A percentile compares a stretch with the other conserved stretches of the same genome.
phyloP scores from a whole-genome alignment of 345 rosid genomes.

The Eucalyptus regnans region DNA sequence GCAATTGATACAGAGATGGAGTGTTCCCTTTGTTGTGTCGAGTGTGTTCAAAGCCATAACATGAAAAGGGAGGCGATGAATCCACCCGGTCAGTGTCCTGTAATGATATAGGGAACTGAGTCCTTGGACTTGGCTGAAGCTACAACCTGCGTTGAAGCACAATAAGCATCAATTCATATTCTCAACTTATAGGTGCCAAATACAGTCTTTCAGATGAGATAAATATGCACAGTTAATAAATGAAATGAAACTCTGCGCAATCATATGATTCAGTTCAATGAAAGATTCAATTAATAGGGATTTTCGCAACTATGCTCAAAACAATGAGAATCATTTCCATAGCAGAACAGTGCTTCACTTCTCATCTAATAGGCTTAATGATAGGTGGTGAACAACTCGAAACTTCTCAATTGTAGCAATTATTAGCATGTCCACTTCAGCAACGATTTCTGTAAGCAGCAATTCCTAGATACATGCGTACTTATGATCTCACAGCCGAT shows the following conservation, averaged over 20 bases:
- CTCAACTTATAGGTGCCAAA: not conserved
- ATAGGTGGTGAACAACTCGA: no score
- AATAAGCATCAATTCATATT: not conserved
- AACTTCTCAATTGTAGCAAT: no score
- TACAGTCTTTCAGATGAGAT: no score
- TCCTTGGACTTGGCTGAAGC: not conserved
- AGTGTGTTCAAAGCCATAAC: slow-evolving; percentile 35
- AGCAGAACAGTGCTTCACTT: no score
- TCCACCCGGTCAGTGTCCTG: slow-evolving; percentile 54
- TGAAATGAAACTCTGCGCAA: no score
- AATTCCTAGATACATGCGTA: not conserved
- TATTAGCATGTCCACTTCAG: no score
- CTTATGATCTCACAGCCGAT: not conserved
- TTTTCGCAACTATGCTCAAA: no score
- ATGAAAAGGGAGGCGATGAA: slow-evolving; percentile 61
- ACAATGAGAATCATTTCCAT: no score
- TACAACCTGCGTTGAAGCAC: not conserved
- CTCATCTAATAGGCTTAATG: no score
- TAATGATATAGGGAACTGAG: slow-evolving; percentile 16
- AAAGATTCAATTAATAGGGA: no score
- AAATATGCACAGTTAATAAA: no score
- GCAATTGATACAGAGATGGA: slow-evolving; percentile 55
- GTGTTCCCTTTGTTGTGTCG: not conserved
- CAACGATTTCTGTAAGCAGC: not conserved
- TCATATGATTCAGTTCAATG: no score